Conservation (phyloP, 352 stramenopile species). For the Elongisporangium senticosum region DNA sequence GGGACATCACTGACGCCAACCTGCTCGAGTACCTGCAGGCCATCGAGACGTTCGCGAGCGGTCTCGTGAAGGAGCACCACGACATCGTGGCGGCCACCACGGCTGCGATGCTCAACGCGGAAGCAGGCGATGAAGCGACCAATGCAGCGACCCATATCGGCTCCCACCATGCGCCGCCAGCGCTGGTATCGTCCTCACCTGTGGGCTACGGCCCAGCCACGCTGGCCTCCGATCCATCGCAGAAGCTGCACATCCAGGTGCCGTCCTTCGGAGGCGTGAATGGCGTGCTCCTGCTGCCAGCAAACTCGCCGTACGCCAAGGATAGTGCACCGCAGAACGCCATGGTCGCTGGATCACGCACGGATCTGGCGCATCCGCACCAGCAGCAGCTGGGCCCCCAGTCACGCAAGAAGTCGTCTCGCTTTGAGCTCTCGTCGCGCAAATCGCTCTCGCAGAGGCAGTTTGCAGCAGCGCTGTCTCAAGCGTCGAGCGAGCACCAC, state of each 20-base stretch:
- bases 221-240: constrained; percentile 40
- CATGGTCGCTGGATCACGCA: constrained; percentile 4
- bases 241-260: constrained; percentile 55
- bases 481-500: not conserved
- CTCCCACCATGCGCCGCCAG: not conserved
- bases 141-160: not conserved
- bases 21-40: constrained; percentile 73
- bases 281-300: constrained; percentile 46
- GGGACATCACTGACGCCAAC: constrained; percentile 55
- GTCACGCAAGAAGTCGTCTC: constrained; percentile 26
- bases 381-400: constrained; percentile 12
- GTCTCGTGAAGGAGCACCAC: constrained; percentile 45
- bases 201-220: constrained; percentile 45
- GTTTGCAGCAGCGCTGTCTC: constrained; percentile 25
- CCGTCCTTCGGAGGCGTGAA: constrained; percentile 51
- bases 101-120: not conserved
- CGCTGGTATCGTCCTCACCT: constrained; percentile 8
- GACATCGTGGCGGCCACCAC: constrained; percentile 4
- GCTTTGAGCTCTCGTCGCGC: constrained; percentile 29
- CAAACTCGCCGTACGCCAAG: constrained; percentile 7
- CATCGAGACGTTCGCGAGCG: constrained; percentile 67
- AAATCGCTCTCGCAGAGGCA: constrained; percentile 42
- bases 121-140: not conserved
- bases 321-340: not conserved
- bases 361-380: constrained; percentile 6